Percentiles rank a stretch among this genome's conserved stretches.
phyloP scores from a whole-genome alignment of 2,329 filamentous ascomycete species.

The Colletotrichum tanaceti region DNA sequence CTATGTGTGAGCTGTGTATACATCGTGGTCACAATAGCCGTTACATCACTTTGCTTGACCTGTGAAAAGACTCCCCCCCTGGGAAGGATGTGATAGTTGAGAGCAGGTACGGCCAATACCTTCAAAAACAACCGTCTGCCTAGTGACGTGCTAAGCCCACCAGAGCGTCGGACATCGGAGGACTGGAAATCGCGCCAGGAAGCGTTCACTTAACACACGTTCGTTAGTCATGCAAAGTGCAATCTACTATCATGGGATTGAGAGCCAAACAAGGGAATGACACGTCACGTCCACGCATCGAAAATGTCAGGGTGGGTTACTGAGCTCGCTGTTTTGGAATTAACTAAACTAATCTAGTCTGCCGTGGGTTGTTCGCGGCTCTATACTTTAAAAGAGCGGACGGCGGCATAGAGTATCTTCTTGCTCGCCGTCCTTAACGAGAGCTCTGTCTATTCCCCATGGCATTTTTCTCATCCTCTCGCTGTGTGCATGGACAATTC shows the following conservation, averaged over 20 bases:
- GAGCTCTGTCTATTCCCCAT: constrained; percentile 25
- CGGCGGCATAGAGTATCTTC: constrained; percentile 13
- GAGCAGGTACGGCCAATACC: background rate
- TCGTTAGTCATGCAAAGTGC: background rate
- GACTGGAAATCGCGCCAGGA: too few relatives aligned
- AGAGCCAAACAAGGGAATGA: too few relatives aligned
- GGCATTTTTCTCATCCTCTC: constrained; percentile 15
- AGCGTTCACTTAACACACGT: too few relatives aligned
- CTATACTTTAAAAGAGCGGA: constrained; percentile 36
- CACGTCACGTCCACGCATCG: background rate
- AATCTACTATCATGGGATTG: too few relatives aligned
- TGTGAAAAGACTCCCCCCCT: rapidly evolving
- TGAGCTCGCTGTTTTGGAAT: constrained; percentile 29
- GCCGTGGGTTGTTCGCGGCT: constrained; percentile 27
- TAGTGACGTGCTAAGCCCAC: background rate
- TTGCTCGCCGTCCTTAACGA: constrained; percentile 15
- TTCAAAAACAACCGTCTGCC: background rate
- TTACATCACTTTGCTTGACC: too few relatives aligned
- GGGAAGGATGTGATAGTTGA: background rate
- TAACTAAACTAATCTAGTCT: constrained; percentile 36
- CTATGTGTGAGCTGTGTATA: too few relatives aligned
- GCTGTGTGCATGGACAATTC: constrained; percentile 33
- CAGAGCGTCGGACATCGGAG: too few relatives aligned
- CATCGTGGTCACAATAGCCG: too few relatives aligned
- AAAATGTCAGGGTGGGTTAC: background rate